Percentiles rank a stretch among this genome's conserved stretches.
Conservation (phyloP, 1,284 basidiomycete genomes). For the Leccinum huronense region DNA sequence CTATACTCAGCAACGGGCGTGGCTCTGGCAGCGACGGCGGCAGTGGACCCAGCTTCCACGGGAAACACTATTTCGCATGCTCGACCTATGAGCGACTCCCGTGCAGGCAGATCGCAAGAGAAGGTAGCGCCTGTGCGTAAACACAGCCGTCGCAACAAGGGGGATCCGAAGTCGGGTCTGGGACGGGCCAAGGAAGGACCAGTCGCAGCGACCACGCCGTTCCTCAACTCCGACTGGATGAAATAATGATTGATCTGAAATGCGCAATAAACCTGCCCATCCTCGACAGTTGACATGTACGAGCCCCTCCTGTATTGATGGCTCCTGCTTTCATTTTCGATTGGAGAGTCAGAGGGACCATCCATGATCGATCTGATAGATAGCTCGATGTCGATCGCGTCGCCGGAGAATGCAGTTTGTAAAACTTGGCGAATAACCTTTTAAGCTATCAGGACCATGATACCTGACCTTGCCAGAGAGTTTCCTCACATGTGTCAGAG, state of each 20-base stretch:
- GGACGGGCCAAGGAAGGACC: slow-evolving; percentile 34
- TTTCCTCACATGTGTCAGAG: slow-evolving; percentile 75
- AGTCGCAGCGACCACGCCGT: slow-evolving; percentile 30
- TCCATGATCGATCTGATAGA: slow-evolving; percentile 45
- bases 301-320: slow-evolving; percentile 28
- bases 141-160: slow-evolving; percentile 66
- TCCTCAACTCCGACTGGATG: slow-evolving; percentile 16
- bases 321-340: slow-evolving; percentile 21
- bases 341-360: slow-evolving; percentile 26
- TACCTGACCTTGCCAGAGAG: slow-evolving; percentile 8
- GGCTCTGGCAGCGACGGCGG: slow-evolving; percentile 30
- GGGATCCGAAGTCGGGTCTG: slow-evolving; percentile 58
- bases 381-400: slow-evolving; percentile 89
- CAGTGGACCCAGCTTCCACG: slow-evolving; percentile 53
- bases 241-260: slow-evolving; percentile 53
- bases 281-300: slow-evolving; percentile 29
- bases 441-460: slow-evolving; percentile 21
- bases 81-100: slow-evolving; percentile 44
- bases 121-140: slow-evolving; percentile 65
- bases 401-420: slow-evolving; percentile 62
- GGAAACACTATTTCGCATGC: slow-evolving; percentile 55
- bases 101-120: slow-evolving; percentile 45
- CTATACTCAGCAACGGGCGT: slow-evolving; percentile 46
- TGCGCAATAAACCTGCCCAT: slow-evolving; percentile 44
- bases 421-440: slow-evolving; percentile 87